Base-by-base conservation (phyloP, 805 yeast genomes). In the Wickerhamomyces subpelliculosus region DNA sequence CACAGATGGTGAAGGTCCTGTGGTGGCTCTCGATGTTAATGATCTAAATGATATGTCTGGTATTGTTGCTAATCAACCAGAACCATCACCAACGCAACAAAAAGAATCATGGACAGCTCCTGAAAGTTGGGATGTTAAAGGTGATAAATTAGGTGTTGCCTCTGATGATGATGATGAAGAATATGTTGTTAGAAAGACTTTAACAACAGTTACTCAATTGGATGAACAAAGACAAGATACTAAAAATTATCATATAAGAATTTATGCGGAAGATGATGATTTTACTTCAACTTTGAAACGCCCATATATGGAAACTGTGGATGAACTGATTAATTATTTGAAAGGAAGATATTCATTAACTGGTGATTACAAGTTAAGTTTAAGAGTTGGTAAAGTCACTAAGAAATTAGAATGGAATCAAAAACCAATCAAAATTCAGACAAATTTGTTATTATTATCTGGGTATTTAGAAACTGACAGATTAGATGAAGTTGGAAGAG, bases 381-480 rank as follows among this genome's bases (percentile, higher is more conserved):
- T 87, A 31, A 72, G 80, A 52, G 78, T 84, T 37, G 95, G 95
- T 38, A 82, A 80, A 42, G 67, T 81, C 30, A 80, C 84, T 2
- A 82, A 88, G 54, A 79, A 82, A 9, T 60, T 89, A 35, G 80
- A 83, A 31, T 68, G 78, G 1, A 74, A 75, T 45, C 95, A 89
- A 39, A 75, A 72, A 43, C 96, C 96, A 0, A 68, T 89, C 28
- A 71, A 77, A 41, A 78, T 85, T 39, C 96, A 88, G 58, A 71
- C 81, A 49, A 81, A 83, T 33, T 60, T 88, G 35, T 58, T 89
- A 22, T 64, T 80, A 40, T 62, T 85, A 29, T 80, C 85, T 52
- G 97, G 97, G 5, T 89, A 83, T 52, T 71, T 74, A 4, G 84
- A 80, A 34, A 68, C 74, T n/a, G 96, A 89, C 54, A 78, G 80